Conservation (phyloP, 1,139 yeast genomes). For the Yamadazyma atlantica region DNA sequence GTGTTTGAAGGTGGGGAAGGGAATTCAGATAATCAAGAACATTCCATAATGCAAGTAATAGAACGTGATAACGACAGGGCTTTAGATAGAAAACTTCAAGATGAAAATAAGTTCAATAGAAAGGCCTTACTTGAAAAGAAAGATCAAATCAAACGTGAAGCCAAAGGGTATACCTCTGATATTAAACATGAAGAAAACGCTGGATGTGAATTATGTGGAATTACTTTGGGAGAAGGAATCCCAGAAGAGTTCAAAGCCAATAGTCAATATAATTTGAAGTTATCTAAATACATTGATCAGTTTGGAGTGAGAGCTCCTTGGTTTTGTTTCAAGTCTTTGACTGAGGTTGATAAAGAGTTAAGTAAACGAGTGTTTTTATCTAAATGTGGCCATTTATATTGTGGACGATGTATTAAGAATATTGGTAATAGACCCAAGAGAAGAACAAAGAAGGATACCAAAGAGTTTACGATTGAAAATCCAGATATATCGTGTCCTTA, state of each 20-base stretch:
- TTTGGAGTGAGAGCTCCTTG: slow-evolving; percentile 60
- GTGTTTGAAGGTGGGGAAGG: neutral
- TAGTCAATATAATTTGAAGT: slow-evolving; percentile 25
- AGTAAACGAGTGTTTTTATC: slow-evolving; percentile 70
- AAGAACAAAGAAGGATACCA: slow-evolving; percentile 16
- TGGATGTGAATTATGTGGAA: slow-evolving; percentile 72
- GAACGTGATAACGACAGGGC: slow-evolving; percentile 42
- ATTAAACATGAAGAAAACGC: slow-evolving; percentile 30
- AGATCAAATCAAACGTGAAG: slow-evolving; percentile 22
- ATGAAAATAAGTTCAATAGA: slow-evolving; percentile 32
- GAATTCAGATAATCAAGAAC: slow-evolving; percentile 19
- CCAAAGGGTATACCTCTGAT: slow-evolving; percentile 37
- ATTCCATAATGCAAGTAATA: slow-evolving; percentile 39
- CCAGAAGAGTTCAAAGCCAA: slow-evolving; percentile 49
- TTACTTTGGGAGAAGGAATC: slow-evolving; percentile 68
- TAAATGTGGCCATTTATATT: slow-evolving; percentile 81
- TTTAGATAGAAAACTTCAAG: slow-evolving; percentile 31
- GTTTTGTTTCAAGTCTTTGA: slow-evolving; percentile 51
- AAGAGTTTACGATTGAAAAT: slow-evolving; percentile 35
- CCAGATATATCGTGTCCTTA: slow-evolving; percentile 50
- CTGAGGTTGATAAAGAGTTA: slow-evolving; percentile 57
- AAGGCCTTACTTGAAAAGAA: slow-evolving; percentile 30
- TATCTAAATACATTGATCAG: slow-evolving; percentile 27
- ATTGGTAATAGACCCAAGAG: slow-evolving; percentile 42
- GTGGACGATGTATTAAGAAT: slow-evolving; percentile 78